These are phyloP conservation scores for Pseudogymnoascus sp. DNA, from an alignment of 2,329 filamentous ascomycete species.

Conservation along the genomic window DNA sequence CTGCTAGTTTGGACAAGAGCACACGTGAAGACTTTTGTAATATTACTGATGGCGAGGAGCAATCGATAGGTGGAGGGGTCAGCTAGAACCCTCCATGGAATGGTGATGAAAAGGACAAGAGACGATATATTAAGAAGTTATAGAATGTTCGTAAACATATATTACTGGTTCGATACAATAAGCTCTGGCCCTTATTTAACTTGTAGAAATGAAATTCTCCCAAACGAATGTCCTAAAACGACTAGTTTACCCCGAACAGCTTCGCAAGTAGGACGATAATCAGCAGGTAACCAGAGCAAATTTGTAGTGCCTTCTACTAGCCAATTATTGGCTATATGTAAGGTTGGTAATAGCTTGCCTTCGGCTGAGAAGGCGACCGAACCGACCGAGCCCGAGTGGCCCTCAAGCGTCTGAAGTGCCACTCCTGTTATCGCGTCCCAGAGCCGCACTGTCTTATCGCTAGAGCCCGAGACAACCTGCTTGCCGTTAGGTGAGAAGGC, in stretches of 20 bases:
- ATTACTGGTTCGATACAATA: too few species aligned
- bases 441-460: too few species aligned
- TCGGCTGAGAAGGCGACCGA: conserved; percentile 14
- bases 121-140: too few species aligned
- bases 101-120: too few species aligned
- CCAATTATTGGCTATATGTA: conserved; percentile 11
- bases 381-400: not conserved
- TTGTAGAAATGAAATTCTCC: conserved; percentile 11
- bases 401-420: conserved; percentile 3
- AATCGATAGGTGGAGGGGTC: too few species aligned
- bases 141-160: too few species aligned
- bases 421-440: not conserved
- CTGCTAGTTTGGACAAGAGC: too few species aligned
- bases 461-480: too few species aligned
- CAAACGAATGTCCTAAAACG: conserved; percentile 12
- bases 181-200: conserved; percentile 13
- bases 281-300: conserved; percentile 14
- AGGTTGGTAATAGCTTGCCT: not conserved
- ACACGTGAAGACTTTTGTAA: too few species aligned
- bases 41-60: too few species aligned
- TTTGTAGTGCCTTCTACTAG: not conserved
- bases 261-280: conserved; percentile 11
- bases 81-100: too few species aligned
- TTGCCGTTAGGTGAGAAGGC: too few species aligned
- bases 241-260: conserved; percentile 12